Evolutionary conservation across 108 stramenopile species (phyloP).

Genomic region (Pseudonitzschia multistriata): DNA sequence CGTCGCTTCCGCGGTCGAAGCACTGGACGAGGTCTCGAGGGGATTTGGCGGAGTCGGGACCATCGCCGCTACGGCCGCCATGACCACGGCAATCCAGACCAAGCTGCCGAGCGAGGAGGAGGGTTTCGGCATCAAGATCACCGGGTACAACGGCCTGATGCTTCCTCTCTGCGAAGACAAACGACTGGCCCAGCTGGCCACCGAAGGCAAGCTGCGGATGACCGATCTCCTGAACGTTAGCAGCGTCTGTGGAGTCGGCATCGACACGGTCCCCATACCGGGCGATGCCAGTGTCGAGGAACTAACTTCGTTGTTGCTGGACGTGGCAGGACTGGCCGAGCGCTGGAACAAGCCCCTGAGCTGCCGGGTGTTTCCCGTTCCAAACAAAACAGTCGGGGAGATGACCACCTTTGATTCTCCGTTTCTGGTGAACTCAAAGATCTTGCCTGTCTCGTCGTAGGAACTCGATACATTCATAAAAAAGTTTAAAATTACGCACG

Average conservation of each 20-base stretch:
- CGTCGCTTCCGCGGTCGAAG: constrained; percentile 78
- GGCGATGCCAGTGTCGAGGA: constrained; percentile 24
- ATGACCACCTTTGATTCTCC: constrained; percentile 66
- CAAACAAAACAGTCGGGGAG: constrained; percentile 50
- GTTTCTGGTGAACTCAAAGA: constrained; percentile 67
- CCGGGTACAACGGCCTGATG: constrained; percentile 87
- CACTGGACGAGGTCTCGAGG: constrained; percentile 50
- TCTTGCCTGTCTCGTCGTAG: neutral
- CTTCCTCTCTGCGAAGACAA: constrained; percentile 80
- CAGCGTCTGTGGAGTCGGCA: constrained; percentile 83
- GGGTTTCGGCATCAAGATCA: constrained; percentile 48
- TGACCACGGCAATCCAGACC: constrained; percentile 71
- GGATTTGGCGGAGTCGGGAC: constrained; percentile 69
- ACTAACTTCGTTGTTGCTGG: constrained; percentile 62
- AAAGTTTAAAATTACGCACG: neutral
- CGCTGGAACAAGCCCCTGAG: constrained; percentile 83
- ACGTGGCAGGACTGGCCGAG: constrained; percentile 72
- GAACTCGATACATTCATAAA: neutral
- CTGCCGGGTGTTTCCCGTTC: constrained; percentile 81
- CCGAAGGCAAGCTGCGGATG: constrained; percentile 4
- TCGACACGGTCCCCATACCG: constrained; percentile 84
- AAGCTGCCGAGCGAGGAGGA: neutral
- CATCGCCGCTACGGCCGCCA: constrained; percentile 67
- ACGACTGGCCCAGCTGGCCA: constrained; percentile 57
- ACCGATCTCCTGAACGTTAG: constrained; percentile 62